These are phyloP conservation scores for Aaosphaeria pasadenensis DNA, from an alignment of 2,329 filamentous ascomycete species.

Conservation along the genomic window DNA sequence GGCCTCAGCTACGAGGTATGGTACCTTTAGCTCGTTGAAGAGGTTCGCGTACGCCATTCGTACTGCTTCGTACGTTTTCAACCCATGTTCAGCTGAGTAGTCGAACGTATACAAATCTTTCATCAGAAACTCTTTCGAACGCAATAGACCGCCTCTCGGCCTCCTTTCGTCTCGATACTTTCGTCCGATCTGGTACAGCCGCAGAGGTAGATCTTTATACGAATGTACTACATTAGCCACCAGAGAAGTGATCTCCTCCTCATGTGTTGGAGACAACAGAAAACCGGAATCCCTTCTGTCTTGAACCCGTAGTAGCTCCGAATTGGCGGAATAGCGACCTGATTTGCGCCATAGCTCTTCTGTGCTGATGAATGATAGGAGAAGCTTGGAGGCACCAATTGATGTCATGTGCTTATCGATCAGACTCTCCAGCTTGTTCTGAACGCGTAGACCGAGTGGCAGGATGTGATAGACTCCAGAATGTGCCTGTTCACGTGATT, in stretches of 20 bases:
- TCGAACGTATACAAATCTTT: conserved; percentile 99
- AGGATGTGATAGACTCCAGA: conserved; percentile 90
- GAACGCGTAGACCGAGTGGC: conserved; percentile 80
- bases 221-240: conserved; percentile 72
- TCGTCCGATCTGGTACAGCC: conserved; percentile 86
- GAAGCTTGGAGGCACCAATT: conserved; percentile 76
- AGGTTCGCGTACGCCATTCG: conserved; percentile 70
- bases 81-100: conserved; percentile 60
- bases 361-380: conserved; percentile 81
- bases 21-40: conserved; percentile 79
- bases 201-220: conserved; percentile 80
- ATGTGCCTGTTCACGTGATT: conserved; percentile 59
- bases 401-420: conserved; percentile 87
- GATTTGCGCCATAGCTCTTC: conserved; percentile 80
- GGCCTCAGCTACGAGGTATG: conserved; percentile 80
- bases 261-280: conserved; percentile 87
- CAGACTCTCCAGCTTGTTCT: conserved; percentile 79
- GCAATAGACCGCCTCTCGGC: conserved; percentile 81
- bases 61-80: conserved; percentile 77
- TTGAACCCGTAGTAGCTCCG: conserved; percentile 79
- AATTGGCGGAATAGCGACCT: conserved; percentile 71
- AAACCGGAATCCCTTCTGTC: conserved; percentile 75
- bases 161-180: conserved; percentile 94
- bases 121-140: conserved; percentile 92
- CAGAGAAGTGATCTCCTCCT: conserved; percentile 89